A percentile compares a stretch with the other conserved stretches of the same genome.
Conservation (phyloP, 805 yeast genomes). For the Maudiozyma pseudohumilis region DNA sequence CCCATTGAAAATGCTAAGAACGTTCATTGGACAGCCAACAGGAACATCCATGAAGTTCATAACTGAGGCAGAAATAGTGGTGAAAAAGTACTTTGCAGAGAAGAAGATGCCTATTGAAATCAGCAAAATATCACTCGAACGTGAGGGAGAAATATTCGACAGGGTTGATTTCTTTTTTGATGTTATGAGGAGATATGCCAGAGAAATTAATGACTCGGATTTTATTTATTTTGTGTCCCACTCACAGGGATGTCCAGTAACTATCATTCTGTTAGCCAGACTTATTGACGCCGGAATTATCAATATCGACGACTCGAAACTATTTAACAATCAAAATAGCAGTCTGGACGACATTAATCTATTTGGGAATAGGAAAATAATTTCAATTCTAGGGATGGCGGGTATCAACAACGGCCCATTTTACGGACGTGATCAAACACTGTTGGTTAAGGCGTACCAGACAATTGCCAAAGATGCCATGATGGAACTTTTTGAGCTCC, state of each 20-base stretch:
- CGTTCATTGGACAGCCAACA: constrained; percentile 88
- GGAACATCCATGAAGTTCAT: constrained; percentile 91
- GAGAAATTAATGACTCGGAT: constrained; percentile 53
- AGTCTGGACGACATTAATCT: constrained; percentile 5
- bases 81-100: constrained; percentile 53
- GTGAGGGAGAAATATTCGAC: constrained; percentile 83
- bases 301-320: constrained; percentile 26
- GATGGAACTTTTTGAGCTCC: constrained; percentile 80
- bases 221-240: constrained; percentile 87
- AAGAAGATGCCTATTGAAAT: constrained; percentile 39
- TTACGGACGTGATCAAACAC: constrained; percentile 78
- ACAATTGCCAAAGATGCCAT: constrained; percentile 84
- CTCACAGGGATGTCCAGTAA: constrained; percentile 93
- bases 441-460: constrained; percentile 79
- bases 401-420: constrained; percentile 93
- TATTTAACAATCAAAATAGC: constrained; percentile 11
- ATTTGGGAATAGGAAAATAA: constrained; percentile 30
- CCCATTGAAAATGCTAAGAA: constrained; percentile 77
- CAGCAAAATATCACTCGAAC: constrained; percentile 89
- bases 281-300: constrained; percentile 52
- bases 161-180: constrained; percentile 74
- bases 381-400: constrained; percentile 87
- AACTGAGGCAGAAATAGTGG: constrained; percentile 75
- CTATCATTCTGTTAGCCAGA: constrained; percentile 66
- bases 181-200: constrained; percentile 56